Base-by-base conservation (phyloP, 2,329 filamentous ascomycete species). In the Neofusicoccum laricinum region DNA sequence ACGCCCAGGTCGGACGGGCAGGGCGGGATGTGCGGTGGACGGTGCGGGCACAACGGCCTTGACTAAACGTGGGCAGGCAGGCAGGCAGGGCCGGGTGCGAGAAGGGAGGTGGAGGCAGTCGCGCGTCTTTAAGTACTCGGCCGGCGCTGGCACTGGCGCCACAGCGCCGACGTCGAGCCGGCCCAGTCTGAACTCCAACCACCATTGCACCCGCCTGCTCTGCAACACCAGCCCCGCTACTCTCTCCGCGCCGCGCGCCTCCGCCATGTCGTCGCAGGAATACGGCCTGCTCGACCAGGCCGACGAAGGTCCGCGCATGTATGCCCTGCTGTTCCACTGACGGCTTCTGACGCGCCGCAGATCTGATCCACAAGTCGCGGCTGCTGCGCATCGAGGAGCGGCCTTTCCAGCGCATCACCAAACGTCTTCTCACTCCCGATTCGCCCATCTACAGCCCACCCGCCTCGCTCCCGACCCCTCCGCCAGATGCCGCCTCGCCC, bases 301-400 rank as follows among this genome's bases (percentile, higher is more conserved):
- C 68, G 90, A 92, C 68, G 90, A 93, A 79, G 80, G 80, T 79
- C 21, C 11, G 32, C 61, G 14, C 48, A 3, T 15, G 17, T n/a
- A 48, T 14, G 50, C 58, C 30, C 59, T 57, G 45, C 34, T 11
- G 36, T 19, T 30, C 45, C 46, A 41, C 36, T 58, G 21, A 40
- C 48, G 51, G 17, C 55, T 59, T 67, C 68, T 64, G n/a, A 64
- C 51, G 7, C 38, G 19, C 2, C 11, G n/a, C 70, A 88, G 89
- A 92, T 76, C 89, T 92, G 68, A 88, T 97, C 41, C 94, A 97
- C 81, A 94, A 93, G 73, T 85, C 86, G 34, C 91, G 94, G 46
- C 89, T 97, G 3, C 85, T 97, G 41, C 91, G 91, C 68, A 90
- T 97, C 66, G 94, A 98, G 81, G 92, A 96, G 74, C 93, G 93